A percentile compares a stretch with the other conserved stretches of the same genome.
These are phyloP conservation scores for Triticum monococcum DNA, from an alignment of 176 grass and related monocot genomes.

Conservation along the genomic window DNA sequence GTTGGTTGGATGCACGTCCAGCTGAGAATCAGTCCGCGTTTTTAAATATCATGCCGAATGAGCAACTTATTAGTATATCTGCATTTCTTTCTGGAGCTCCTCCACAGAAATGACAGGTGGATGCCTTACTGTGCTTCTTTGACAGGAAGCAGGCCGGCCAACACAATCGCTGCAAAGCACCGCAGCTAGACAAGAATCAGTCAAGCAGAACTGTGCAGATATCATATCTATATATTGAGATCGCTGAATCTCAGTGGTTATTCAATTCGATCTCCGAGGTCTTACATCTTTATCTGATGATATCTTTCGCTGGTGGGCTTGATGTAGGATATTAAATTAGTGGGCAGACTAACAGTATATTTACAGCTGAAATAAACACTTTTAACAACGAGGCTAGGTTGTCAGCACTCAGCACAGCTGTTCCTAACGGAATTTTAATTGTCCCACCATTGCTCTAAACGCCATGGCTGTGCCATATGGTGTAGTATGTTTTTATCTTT, in stretches of 20 bases:
- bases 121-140: constrained; percentile 4
- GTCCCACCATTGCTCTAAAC: neutral
- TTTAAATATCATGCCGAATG: constrained; percentile 16
- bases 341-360: neutral
- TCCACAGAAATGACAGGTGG: constrained; percentile 23
- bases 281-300: neutral
- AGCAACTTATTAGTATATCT: neutral
- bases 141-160: constrained; percentile 23
- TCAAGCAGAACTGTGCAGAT: constrained; percentile 8
- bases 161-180: constrained; percentile 14
- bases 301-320: neutral
- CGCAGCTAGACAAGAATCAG: constrained; percentile 1
- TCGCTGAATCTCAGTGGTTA: constrained; percentile 5
- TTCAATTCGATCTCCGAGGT: neutral
- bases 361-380: neutral
- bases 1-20: constrained; percentile 45
- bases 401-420: constrained; percentile 1
- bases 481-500: neutral
- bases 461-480: neutral
- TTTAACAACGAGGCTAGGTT: neutral
- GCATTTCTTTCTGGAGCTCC: constrained; percentile 18
- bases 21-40: constrained; percentile 13
- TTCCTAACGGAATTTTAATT: neutral
- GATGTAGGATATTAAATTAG: neutral
- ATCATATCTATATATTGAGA: neutral